Percentiles rank a stretch among this genome's conserved stretches.
These are phyloP conservation scores for Coelastrella sp. DNA, from an alignment of 139 green algal species.

Conservation along the genomic window DNA sequence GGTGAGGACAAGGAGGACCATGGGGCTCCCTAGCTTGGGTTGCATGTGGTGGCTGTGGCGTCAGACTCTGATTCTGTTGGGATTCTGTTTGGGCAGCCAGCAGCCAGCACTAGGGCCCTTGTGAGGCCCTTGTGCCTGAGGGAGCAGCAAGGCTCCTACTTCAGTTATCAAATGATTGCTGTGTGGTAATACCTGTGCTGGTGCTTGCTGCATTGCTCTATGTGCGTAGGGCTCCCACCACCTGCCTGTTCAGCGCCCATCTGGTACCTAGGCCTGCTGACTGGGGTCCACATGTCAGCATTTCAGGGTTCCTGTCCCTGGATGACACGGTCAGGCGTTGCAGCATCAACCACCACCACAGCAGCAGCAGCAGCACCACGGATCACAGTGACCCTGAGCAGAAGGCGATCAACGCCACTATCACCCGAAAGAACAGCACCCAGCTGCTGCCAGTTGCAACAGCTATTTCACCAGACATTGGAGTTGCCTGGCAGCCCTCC, in stretches of 20 bases:
- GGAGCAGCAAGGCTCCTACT: background rate
- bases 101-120: background rate
- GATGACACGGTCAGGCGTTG: background rate
- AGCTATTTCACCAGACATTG: background rate
- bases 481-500: background rate
- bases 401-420: background rate
- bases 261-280: slow-evolving; percentile 26
- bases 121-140: background rate
- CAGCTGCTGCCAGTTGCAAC: background rate
- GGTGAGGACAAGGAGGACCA: background rate
- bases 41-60: background rate
- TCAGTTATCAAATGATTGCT: background rate
- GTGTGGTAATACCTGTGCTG: background rate
- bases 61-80: background rate
- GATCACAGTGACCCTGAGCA: background rate
- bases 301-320: slow-evolving; percentile 34
- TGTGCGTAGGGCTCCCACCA: slow-evolving; percentile 10
- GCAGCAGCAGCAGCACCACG: slow-evolving; percentile 18
- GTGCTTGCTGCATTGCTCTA: no score
- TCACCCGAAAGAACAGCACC: background rate
- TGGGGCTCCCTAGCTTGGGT: background rate
- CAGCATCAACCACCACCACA: slow-evolving; percentile 14
- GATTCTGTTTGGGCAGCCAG: background rate
- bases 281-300: slow-evolving; percentile 5
- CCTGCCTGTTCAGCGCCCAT: slow-evolving; percentile 26